Percentiles rank a stretch among this genome's conserved stretches.
Evolutionary conservation across 257 asterid species (phyloP).

Genomic region (Nicotiana attenuata): DNA sequence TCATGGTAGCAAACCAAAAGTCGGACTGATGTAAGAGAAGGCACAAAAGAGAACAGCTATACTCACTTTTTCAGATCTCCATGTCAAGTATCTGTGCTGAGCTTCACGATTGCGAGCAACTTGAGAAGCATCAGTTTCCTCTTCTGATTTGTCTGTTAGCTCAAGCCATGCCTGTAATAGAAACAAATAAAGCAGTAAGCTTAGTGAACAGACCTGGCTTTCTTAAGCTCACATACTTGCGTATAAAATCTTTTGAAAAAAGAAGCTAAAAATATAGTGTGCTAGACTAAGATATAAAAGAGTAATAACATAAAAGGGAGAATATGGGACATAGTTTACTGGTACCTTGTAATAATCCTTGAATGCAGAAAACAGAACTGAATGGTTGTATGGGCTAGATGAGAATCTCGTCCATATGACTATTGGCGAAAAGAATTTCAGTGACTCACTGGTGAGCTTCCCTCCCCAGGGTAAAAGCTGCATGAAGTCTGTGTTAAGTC

Average conservation of each 20-base stretch:
- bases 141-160: constrained; percentile 54
- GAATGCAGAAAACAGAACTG: constrained; percentile 66
- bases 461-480: constrained; percentile 99
- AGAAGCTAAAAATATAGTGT: neutral
- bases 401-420: constrained; percentile 83
- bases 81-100: constrained; percentile 71
- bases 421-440: constrained; percentile 84
- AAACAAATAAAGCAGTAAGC: constrained; percentile 11
- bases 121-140: constrained; percentile 39
- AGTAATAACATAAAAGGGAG: neutral
- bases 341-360: constrained; percentile 75
- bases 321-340: neutral
- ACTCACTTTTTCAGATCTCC: constrained; percentile 90
- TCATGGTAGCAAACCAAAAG: neutral
- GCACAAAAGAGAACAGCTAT: neutral
- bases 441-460: constrained; percentile 74
- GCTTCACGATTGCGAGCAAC: constrained; percentile 49
- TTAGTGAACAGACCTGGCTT: constrained; percentile 1
- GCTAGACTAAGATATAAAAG: neutral
- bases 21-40: neutral
- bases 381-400: constrained; percentile 44
- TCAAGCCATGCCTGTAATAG: constrained; percentile 60
- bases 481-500: constrained; percentile 58
- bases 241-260: neutral
- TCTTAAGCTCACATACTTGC: neutral